Base-by-base conservation (phyloP, 1,284 basidiomycete species). In the Fomitopsis pinicola region DNA sequence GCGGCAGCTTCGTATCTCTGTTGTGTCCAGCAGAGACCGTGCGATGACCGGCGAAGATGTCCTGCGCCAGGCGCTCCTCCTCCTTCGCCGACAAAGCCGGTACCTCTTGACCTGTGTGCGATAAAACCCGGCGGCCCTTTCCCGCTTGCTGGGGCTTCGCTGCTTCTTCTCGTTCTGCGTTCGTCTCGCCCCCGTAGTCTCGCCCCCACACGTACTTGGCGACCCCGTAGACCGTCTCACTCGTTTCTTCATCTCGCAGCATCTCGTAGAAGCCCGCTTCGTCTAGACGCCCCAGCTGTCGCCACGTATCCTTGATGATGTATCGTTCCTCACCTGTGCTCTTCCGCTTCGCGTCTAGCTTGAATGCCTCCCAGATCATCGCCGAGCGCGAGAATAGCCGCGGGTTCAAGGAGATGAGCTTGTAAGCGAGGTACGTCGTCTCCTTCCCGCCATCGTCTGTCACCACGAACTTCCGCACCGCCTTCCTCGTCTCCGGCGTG, bases 351-450 rank as follows among this genome's bases (percentile, higher is more conserved):
- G 9, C 14, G 38, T 40, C 14, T 15, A 40, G 38, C 45, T 40
- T 30, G 6, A 58, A 30, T 26, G 36, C 57, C 28, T 50, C 57
- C 45, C 57, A 52, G 9, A 58, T 33, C 22, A 38, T 19, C 10
- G 30, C 17, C 3, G 57, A 19, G 3, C 57, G 30, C 5, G 57
- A 65, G 59, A 67, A 65, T 6, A 65, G 58, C 8, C 48, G 52
- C 3, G 55, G 56, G 40, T 64, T 65, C n/a, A 40, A 3, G 3
- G 38, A 40, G 38, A 40, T 40, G 12, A 40, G 38, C 12, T 40
- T 40, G 38, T 40, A 59, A 50, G 45, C 55, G 57, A 33, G 52
- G 50, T 57, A 62, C n/a, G 53, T 26, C 38, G 28, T n/a, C 3
- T 54, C 22, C 22, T 22, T 28, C 3, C 26, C 50, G 2, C 17